Evolutionary conservation across 1,284 basidiomycete species (phyloP).

Genomic region (Pyrrhoderma lamaoense): DNA sequence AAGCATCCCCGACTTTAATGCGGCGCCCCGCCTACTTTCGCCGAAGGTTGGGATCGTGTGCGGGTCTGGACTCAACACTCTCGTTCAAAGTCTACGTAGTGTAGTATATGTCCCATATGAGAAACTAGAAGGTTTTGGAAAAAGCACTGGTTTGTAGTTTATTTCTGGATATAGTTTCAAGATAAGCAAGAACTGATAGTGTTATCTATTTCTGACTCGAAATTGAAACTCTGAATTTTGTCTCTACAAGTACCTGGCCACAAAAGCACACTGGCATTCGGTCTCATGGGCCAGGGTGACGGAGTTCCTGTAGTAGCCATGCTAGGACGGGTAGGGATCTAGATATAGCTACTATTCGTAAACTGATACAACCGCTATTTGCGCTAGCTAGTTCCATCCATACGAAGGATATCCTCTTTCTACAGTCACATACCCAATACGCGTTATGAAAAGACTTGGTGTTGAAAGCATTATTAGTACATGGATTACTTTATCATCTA

Average conservation of each 20-base stretch:
- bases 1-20: constrained; percentile 31
- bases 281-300: constrained; percentile 50
- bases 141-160: constrained; percentile 61
- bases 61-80: constrained; percentile 66
- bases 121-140: constrained; percentile 58
- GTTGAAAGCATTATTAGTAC: constrained; percentile 67
- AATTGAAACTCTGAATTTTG: no score
- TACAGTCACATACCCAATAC: constrained; percentile 69
- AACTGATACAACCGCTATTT: not conserved
- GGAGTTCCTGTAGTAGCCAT: constrained; percentile 74
- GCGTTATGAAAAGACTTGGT: constrained; percentile 68
- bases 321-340: constrained; percentile 63
- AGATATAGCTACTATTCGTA: not conserved
- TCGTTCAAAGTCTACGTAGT: constrained; percentile 50
- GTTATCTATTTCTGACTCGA: no score
- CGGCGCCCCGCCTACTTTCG: constrained; percentile 27
- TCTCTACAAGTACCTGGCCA: constrained; percentile 59
- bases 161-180: no score
- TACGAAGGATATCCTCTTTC: constrained; percentile 72
- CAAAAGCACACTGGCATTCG: constrained; percentile 71
- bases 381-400: constrained; percentile 58
- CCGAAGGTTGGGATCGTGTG: constrained; percentile 73
- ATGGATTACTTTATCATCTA: constrained; percentile 25
- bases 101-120: constrained; percentile 52
- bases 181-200: no score